Base-by-base conservation (phyloP, 495 filamentous ascomycete genomes). In the Penicillium odoratum region DNA sequence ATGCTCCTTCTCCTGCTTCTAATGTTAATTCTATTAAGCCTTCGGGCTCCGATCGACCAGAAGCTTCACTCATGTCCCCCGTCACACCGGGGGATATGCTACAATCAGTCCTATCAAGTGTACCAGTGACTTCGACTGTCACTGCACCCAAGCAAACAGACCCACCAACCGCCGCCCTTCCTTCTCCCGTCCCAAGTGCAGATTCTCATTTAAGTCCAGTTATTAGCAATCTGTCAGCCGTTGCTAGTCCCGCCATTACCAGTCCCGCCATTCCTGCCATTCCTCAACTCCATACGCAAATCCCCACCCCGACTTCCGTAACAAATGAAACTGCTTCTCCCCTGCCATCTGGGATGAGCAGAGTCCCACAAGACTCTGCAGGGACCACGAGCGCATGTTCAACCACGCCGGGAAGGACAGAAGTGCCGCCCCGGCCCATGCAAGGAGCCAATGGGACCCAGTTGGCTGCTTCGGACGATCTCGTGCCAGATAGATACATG, bases 11-110 rank as follows among this genome's bases (percentile, higher is more conserved):
- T 25, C 15, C 16, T 45, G 43, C 26, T 21, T 7, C 15, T 15
- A 16, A 15, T 6, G 13, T 18, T 3, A 47, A 31, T 46, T 8
- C 40, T 16, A 28, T 36, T 33, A 16, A 31, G 1, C 13, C 15
- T n/a, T 10, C 36, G 9, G 28, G 1, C 15, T 8, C 44, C 53
- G 31, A 34, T 3, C 45, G 21, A 4, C 29, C 52, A 16, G 54
- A 62, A 38, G 11, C 33, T 16, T 38, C 56, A 42, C 64, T 61
- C 42, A 63, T 65, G 51, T 73, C 68, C 18, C 66, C 70, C 3
- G 61, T 69, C 42, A 69, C 63, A 21, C 65, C 71, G 4, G 60
- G 61, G 21, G 59, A 40, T 9, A 63, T 25, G 21, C 47, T 61
- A 5, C 61, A 40, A 28, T 34, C 43, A 13, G 40, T 56, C 42